These are phyloP conservation scores for Leptographium procerum DNA, from an alignment of 2,329 filamentous ascomycete genomes.

Conservation along the genomic window DNA sequence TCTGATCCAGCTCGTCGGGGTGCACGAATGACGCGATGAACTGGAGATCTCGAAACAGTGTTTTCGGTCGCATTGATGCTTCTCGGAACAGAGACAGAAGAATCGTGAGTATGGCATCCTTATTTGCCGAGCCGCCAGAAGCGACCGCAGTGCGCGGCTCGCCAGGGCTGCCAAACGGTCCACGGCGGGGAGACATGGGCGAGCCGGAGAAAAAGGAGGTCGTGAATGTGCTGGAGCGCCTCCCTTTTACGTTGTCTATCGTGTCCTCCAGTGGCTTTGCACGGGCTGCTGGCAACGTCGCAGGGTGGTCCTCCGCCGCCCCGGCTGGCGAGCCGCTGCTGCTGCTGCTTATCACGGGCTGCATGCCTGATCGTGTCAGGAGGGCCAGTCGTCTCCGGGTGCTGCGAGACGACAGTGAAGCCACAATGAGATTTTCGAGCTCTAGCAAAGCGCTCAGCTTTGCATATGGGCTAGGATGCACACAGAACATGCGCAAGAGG, in stretches of 20 bases:
- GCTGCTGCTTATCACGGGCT: constrained; percentile 2
- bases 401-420: constrained; percentile 53
- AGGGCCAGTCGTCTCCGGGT: constrained; percentile 26
- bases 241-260: constrained; percentile 59
- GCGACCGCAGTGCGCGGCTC: constrained; percentile 40
- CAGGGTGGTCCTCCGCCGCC: constrained; percentile 3
- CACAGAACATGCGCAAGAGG: constrained; percentile 74
- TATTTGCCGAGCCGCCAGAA: constrained; percentile 35
- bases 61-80: constrained; percentile 60
- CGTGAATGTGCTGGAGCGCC: constrained; percentile 45
- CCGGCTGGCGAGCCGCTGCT: background rate
- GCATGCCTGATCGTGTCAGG: constrained; percentile 17
- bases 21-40: constrained; percentile 59
- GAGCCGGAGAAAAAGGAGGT: constrained; percentile 21
- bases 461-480: constrained; percentile 74
- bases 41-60: constrained; percentile 71
- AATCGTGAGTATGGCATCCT: constrained; percentile 54
- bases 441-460: constrained; percentile 80
- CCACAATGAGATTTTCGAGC: constrained; percentile 69
- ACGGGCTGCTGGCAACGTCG: constrained; percentile 15
- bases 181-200: constrained; percentile 13
- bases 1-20: constrained; percentile 46
- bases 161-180: constrained; percentile 27
- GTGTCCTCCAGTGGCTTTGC: constrained; percentile 49
- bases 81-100: constrained; percentile 58